Evolutionary conservation across 345 rosid species (phyloP), one percentile per base, ranked within the genome.

Genomic region (Reutealis trisperma): DNA sequence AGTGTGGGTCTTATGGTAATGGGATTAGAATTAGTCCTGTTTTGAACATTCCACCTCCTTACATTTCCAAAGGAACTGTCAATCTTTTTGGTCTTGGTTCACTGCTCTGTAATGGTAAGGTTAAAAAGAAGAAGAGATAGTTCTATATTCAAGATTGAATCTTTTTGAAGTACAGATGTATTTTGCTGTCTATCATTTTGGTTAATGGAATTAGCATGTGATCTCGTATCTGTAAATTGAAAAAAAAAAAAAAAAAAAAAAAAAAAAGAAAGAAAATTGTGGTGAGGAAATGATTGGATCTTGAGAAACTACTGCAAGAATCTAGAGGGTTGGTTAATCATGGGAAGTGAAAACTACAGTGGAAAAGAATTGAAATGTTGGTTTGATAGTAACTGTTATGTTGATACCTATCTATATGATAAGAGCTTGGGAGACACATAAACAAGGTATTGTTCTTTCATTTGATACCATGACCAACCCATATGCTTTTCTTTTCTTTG

Each of bases 21-120:
- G 93, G 94, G 3, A 90, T 90, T 73, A 80, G 93, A 74, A 86
- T 92, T 6, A 91, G 80, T 75, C 94, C 95, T 5, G 92, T 94
- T 62, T 58, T 93, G 73, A 94, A 93, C 72, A 87, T 94, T 52
- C 88, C 94, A 24, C 85, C 94, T 10, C 81, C 92, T 41, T 88
- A 83, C 80, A 86, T 94, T 73, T 86, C 94, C 10, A 89, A 87
- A 54, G 92, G 88, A 19, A 87, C 90, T 14, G 93, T 77, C 27
- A 88, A 81, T 73, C 84, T 89, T 52, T 90, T 88, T 67, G 90
- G 98, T 75, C 63, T 94, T 49, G 93, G 94, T 65, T 94, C 94
- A 2, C 75, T 91, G 37, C 88, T 91, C 81, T 94, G 98, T 80
- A 90, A 83, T 59, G 89, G 94, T 70, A 91, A 88, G 90, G 75